phyloP scores from a whole-genome alignment of 2,329 filamentous ascomycete species.

The Colletotrichum australisinense region DNA sequence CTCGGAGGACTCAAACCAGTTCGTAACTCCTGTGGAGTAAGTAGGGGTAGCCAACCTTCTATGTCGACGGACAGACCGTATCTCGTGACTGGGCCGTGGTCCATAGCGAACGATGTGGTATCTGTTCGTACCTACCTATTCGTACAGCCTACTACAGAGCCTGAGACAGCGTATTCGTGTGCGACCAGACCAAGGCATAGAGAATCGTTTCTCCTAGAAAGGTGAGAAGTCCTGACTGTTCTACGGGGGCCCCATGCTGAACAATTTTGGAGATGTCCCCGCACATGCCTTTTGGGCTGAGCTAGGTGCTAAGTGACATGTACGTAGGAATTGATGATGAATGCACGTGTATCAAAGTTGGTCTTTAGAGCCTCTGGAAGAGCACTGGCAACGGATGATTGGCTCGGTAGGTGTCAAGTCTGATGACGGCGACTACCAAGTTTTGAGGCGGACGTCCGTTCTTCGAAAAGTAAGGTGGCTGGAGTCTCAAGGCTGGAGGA shows the following conservation, averaged over 20 bases:
- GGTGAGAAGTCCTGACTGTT: neutral
- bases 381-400: neutral
- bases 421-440: slow-evolving; percentile 9
- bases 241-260: neutral
- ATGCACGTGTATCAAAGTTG: neutral
- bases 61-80: slow-evolving; percentile 8
- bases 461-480: slow-evolving; percentile 6
- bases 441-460: slow-evolving; percentile 8
- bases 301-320: neutral
- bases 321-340: neutral
- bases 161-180: slow-evolving; percentile 11
- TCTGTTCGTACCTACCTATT: neutral
- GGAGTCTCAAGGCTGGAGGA: slow-evolving; percentile 13
- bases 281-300: slow-evolving; percentile 1
- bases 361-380: neutral
- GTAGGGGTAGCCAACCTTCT: slow-evolving; percentile 2
- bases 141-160: neutral
- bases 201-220: slow-evolving; percentile 21
- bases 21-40: slow-evolving; percentile 23
- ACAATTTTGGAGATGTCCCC: neutral
- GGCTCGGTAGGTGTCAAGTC: slow-evolving; percentile 7
- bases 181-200: neutral
- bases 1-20: slow-evolving; percentile 8
- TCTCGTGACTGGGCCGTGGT: neutral
- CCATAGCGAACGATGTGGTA: slow-evolving; percentile 7